Conservation (phyloP, 2,329 filamentous ascomycete species). For the Exophiala oligosperma region DNA sequence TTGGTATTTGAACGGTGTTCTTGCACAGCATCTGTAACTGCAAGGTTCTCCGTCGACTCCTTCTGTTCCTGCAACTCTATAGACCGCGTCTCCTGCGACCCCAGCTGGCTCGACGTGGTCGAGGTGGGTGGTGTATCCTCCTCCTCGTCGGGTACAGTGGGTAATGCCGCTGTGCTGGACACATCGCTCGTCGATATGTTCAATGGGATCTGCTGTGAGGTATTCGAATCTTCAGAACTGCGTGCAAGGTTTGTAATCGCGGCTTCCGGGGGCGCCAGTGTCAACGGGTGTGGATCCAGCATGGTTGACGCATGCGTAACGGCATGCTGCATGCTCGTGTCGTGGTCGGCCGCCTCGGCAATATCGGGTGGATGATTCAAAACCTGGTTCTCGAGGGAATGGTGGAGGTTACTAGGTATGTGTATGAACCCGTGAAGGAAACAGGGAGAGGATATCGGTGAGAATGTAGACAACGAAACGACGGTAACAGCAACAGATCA, state of each 20-base stretch:
- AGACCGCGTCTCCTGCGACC: slow-evolving; percentile 6
- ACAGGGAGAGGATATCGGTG: background rate
- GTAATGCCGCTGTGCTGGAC: slow-evolving; percentile 4
- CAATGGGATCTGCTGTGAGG: slow-evolving; percentile 9
- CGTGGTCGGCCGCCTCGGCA: slow-evolving; percentile 8
- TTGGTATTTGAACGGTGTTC: slow-evolving; percentile 5
- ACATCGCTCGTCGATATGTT: slow-evolving; percentile 17
- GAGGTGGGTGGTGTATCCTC: slow-evolving; percentile 22
- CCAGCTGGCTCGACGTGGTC: slow-evolving; percentile 18
- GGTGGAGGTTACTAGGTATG: background rate
- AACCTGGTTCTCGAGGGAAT: background rate
- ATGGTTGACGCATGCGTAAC: slow-evolving; percentile 18
- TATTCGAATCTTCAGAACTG: slow-evolving; percentile 6
- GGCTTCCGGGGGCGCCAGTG: slow-evolving; percentile 9
- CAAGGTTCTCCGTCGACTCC: background rate
- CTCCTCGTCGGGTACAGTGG: slow-evolving; percentile 5
- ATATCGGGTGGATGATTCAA: background rate
- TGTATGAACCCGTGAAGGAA: background rate
- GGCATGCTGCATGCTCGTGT: slow-evolving; percentile 20
- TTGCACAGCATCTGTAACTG: background rate
- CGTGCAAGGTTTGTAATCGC: background rate
- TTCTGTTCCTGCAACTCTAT: slow-evolving; percentile 7
- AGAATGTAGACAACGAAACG: background rate
- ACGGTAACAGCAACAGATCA: background rate
- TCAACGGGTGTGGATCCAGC: slow-evolving; percentile 17